These are phyloP conservation scores for Aspergillus avenaceus DNA, from an alignment of 495 filamentous ascomycete genomes.

Conservation along the genomic window DNA sequence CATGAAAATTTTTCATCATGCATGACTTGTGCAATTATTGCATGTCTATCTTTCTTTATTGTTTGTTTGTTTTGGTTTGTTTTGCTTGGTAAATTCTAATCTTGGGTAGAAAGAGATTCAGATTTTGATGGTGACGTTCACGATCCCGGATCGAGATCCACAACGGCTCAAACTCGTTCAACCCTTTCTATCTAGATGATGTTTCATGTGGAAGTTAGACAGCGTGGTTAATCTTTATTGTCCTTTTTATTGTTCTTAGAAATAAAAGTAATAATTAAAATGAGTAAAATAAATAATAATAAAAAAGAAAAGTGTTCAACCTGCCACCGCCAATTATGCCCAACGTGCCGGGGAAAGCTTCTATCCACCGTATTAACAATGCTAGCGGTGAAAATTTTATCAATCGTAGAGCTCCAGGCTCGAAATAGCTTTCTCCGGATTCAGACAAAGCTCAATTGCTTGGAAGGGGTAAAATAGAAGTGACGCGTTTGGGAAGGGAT, in stretches of 20 bases:
- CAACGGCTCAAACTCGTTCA: not conserved
- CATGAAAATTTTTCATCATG: not conserved
- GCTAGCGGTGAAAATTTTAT: not conserved
- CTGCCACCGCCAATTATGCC: not conserved
- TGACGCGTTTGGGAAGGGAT: no score
- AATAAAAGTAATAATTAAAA: no score
- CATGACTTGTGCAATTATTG: not conserved
- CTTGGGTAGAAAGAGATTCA: no score
- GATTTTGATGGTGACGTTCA: slow-evolving; percentile 6
- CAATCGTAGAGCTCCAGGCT: not conserved
- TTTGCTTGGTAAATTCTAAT: no score
- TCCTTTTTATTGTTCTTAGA: not conserved
- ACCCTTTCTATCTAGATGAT: not conserved
- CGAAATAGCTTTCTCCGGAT: not conserved
- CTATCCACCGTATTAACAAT: not conserved
- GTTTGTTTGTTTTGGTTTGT: no score
- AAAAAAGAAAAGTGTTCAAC: no score
- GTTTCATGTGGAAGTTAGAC: not conserved
- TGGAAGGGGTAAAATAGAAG: no score
- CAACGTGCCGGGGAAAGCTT: not conserved
- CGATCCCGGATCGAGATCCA: slow-evolving; percentile 10
- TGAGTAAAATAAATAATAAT: no score
- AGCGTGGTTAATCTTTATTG: not conserved
- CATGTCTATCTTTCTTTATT: not conserved
- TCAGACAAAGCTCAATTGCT: not conserved